Conservation (phyloP, 148 eudicot genomes). For the Camellia sinensis region DNA sequence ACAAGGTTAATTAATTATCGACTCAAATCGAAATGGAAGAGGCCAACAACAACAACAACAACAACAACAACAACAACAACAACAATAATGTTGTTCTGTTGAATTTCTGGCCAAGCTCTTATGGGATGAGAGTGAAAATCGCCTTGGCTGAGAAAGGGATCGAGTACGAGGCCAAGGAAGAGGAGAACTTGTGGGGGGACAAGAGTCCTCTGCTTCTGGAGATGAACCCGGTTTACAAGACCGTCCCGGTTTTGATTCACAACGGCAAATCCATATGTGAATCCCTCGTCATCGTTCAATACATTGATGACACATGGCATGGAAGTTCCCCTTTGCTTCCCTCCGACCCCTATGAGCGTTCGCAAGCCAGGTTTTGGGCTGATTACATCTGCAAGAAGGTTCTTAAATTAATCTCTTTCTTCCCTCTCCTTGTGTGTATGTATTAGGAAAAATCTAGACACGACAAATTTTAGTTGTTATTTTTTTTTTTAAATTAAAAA, state of each 20-base stretch:
- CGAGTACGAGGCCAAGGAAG: neutral
- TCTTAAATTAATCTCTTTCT: neutral
- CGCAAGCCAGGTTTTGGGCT: slow-evolving; percentile 3
- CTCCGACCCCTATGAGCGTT: neutral
- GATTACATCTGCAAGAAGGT: slow-evolving; percentile 11
- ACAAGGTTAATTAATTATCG: too few relatives aligned
- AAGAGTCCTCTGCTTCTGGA: slow-evolving; percentile 8
- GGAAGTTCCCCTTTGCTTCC: neutral
- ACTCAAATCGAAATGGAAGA: too few relatives aligned
- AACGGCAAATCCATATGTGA: slow-evolving; percentile 2
- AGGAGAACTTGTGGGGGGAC: neutral
- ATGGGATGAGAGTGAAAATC: slow-evolving; percentile 9
- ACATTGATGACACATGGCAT: slow-evolving; percentile 7
- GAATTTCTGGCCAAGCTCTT: slow-evolving; percentile 12
- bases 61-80: too few relatives aligned
- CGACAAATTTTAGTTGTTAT: too few relatives aligned
- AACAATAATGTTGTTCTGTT: neutral
- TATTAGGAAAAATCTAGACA: too few relatives aligned
- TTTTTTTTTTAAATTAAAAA: too few relatives aligned
- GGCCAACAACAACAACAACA: too few relatives aligned
- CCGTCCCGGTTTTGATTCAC: slow-evolving; percentile 9
- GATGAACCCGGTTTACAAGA: slow-evolving; percentile 14
- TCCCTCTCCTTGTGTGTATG: neutral
- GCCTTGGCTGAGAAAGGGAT: slow-evolving; percentile 14
- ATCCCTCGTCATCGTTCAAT: slow-evolving; percentile 8